Conservation (phyloP, 1,139 yeast genomes). For the Spencermartinsiella ligniputridi region DNA sequence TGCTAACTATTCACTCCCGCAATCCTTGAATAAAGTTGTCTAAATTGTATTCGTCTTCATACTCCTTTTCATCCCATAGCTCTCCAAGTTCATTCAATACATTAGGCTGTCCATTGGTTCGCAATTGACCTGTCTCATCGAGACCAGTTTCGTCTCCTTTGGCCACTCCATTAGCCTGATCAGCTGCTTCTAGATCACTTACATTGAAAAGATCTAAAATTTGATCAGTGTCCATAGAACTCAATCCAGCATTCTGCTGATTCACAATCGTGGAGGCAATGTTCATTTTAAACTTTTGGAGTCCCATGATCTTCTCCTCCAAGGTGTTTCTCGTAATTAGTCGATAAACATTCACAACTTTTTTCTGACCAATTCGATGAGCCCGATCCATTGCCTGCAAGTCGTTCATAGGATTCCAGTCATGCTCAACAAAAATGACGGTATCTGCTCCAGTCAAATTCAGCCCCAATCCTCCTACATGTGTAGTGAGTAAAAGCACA, state of each 20-base stretch:
- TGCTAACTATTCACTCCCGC: conserved; percentile 10
- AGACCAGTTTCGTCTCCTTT: conserved; percentile 34
- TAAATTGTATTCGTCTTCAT: conserved; percentile 92
- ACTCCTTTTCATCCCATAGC: conserved; percentile 93
- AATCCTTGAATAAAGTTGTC: conserved; percentile 86
- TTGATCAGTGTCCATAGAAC: conserved; percentile 96
- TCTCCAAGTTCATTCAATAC: conserved; percentile 89
- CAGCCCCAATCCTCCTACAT: conserved; percentile 96
- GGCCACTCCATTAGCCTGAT: conserved; percentile 40
- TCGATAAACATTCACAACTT: conserved; percentile 92
- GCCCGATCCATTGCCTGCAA: conserved; percentile 99
- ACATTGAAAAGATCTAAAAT: conserved; percentile 83
- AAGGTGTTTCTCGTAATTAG: conserved; percentile 87
- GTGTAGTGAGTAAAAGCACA: conserved; percentile 84
- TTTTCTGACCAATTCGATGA: conserved; percentile 95
- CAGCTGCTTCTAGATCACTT: conserved; percentile 38
- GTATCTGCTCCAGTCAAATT: conserved; percentile 98
- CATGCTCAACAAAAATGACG: conserved; percentile 96
- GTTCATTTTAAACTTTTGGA: conserved; percentile 95
- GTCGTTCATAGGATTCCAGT: conserved; percentile 99
- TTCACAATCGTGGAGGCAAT: conserved; percentile 94
- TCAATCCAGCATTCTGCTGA: conserved; percentile 91
- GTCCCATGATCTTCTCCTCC: conserved; percentile 97
- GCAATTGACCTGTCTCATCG: conserved; percentile 55
- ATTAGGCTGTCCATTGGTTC: conserved; percentile 46